Evolutionary conservation across 2,329 filamentous ascomycete species (phyloP), one percentile per base, ranked within the genome.

Genomic region (Alternaria conjuncta): DNA sequence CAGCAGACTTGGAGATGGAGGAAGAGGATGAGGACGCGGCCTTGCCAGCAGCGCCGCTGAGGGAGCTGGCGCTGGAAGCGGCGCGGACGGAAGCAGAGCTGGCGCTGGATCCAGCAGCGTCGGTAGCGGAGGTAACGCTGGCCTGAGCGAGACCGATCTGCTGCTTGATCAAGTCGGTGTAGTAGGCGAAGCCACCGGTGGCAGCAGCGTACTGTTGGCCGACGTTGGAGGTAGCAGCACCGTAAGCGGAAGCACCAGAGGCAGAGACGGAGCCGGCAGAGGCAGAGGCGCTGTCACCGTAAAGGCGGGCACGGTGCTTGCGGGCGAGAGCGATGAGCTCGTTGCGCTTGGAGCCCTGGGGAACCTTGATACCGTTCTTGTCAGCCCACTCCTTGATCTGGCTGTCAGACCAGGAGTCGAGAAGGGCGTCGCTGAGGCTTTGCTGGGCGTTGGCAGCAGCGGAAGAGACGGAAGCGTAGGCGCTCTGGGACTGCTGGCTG

Each of bases 381-480:
- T 98, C 95, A 59, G 89, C 89, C 84, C 96, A 98, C 67, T 93
- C 90, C 86, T 98, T 98, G 78, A 99, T 86, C 80, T 97, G 85
- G 74, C 87, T 90, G 76, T 97, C 94, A 75, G 91, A 90, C 96
- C 96, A 99, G 5, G 92, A 89, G 72, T 97, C 90, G 75, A 98
- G 91, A 57, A 97, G 85, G 73, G 90, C 89, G 73, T 98, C 93
- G 66, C 90, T 93, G 45, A 98, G 83, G 51, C 89, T 91, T 55
- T 90, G 84, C 71, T 94, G 91, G 2, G 92, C 90, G 43, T 88
- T 85, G 49, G 78, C 74, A 56, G 83, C 84, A 44, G 83, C 82
- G 20, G 79, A 75, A 54, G 90, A 88, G 56, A 69, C 77, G 13
- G 73, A 69, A 9, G 71, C 71, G 45, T 76, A 77, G 36, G 75